Percentiles rank a stretch among this genome's conserved stretches.
phyloP scores from a whole-genome alignment of 1,284 basidiomycete genomes.

The Ceratobasidium sp. region DNA sequence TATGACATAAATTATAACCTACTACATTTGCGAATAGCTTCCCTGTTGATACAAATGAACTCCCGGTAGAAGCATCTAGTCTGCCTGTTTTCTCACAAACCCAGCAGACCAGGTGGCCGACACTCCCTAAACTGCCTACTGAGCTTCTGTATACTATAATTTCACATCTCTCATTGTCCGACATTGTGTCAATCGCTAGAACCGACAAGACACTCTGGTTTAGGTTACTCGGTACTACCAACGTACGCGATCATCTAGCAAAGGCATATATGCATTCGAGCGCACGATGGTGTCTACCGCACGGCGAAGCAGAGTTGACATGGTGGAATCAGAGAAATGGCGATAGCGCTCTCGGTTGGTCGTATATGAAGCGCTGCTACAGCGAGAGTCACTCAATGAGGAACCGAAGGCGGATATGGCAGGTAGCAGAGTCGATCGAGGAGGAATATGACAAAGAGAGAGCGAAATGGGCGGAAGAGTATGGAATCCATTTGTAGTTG shows the following conservation, averaged over 20 bases:
- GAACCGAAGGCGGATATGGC: conserved; percentile 31
- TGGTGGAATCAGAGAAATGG: conserved; percentile 35
- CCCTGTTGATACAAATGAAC: background rate
- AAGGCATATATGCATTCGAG: conserved; percentile 10
- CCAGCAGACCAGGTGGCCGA: too few species aligned
- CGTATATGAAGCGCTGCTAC: conserved; percentile 16
- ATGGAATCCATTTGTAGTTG: background rate
- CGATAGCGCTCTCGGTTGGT: conserved; percentile 19
- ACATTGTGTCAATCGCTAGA: background rate
- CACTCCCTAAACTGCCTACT: conserved; percentile 1
- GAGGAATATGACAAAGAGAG: conserved; percentile 8
- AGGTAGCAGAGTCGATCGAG: conserved; percentile 20
- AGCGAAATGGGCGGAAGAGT: background rate
- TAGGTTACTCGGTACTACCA: background rate
- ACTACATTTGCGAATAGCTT: background rate
- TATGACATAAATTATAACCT: background rate
- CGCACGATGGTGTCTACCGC: conserved; percentile 27
- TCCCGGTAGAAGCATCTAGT: background rate
- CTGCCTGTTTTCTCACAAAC: background rate
- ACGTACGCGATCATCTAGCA: conserved; percentile 2
- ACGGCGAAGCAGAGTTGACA: conserved; percentile 15
- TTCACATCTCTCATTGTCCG: background rate
- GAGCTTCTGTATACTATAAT: background rate
- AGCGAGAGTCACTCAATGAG: conserved; percentile 31
- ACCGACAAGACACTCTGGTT: background rate